Percentiles rank a stretch among this genome's conserved stretches.
Evolutionary conservation across 177 flowering plant species (phyloP).

Genomic region (Vitis hybrid): DNA sequence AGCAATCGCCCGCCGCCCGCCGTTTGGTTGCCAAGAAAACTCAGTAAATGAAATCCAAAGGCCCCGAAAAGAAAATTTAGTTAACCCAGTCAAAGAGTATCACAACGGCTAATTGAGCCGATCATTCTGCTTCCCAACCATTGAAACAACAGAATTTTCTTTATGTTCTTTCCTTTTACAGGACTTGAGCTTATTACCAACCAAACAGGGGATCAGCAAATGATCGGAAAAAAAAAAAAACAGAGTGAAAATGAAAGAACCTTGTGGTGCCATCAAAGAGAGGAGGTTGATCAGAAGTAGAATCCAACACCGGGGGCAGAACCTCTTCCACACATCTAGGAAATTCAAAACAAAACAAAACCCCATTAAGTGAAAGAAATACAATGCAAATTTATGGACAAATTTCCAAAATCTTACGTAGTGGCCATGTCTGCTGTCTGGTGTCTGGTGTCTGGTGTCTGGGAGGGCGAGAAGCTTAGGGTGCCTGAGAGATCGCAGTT

Average conservation of each 20-base stretch:
- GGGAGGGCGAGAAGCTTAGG: too few relatives aligned
- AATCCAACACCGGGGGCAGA: constrained; percentile 21
- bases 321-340: constrained; percentile 12
- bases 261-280: constrained; percentile 46
- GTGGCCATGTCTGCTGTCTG: constrained; percentile 15
- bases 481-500: too few relatives aligned
- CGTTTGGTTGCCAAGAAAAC: background rate
- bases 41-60: background rate
- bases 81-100: too few relatives aligned
- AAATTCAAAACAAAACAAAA: background rate
- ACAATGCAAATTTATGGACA: background rate
- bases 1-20: background rate
- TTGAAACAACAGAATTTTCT: background rate
- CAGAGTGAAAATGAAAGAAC: constrained; percentile 11
- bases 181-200: background rate
- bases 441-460: too few relatives aligned
- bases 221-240: background rate
- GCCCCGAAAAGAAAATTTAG: background rate
- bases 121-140: background rate
- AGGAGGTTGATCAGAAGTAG: constrained; percentile 29
- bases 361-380: background rate
- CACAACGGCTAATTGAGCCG: too few relatives aligned
- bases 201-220: too few relatives aligned
- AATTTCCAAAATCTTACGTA: constrained; percentile 4
- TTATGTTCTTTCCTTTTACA: too few relatives aligned